Base-by-base conservation (phyloP, 495 filamentous ascomycete genomes). In the Jackrogersella multiformis region DNA sequence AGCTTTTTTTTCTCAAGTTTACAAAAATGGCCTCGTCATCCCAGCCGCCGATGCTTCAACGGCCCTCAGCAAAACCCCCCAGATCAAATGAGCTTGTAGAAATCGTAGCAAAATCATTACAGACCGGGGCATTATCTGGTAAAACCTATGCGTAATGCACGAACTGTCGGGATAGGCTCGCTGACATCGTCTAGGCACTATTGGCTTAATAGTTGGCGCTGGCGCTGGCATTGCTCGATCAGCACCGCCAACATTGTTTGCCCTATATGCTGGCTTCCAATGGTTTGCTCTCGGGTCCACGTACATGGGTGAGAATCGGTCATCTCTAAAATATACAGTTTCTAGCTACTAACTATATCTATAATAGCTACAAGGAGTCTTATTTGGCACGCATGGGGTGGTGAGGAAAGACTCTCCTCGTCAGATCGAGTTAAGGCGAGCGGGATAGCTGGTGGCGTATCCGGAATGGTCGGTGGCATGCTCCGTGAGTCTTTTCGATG, bases 231-330 rank as follows among this genome's bases (percentile, higher is more conserved):
- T 92, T 26, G 68, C 93, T 28, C 82, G 87, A 70, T 89, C 88
- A 21, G 84, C 79, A 4, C 78, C 81, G 15, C 87, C 89, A 36
- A 82, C 84, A 7, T 76, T 96, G 4, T 95, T 93, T 78, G 87
- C 92, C 4, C 44, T 88, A 34, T 85, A 87, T 55, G 86, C 88
- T 26, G 89, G 91, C 34, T 79, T 90, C 38, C 93, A 97, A 78
- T 97, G 90, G 85, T 91, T 90, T 78, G 78, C 82, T 36, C 84
- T 96, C 42, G 92, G 92, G 26, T 85, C 83, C 42, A 88, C 87
- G 15, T 99, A 89, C 75, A 92, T 86, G 82, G 90, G 91, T 96
- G 77, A 68, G 72, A n/a, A 62, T 62, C 13, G 69, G 78, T 78
- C 36, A 48, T 34, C 49, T 53, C 44, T 52, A 2, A 35, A 36